Evolutionary conservation across 768 basidiomycete genomes (phyloP), one percentile per base, ranked within the genome.

Genomic region (Boletus rubropictus): DNA sequence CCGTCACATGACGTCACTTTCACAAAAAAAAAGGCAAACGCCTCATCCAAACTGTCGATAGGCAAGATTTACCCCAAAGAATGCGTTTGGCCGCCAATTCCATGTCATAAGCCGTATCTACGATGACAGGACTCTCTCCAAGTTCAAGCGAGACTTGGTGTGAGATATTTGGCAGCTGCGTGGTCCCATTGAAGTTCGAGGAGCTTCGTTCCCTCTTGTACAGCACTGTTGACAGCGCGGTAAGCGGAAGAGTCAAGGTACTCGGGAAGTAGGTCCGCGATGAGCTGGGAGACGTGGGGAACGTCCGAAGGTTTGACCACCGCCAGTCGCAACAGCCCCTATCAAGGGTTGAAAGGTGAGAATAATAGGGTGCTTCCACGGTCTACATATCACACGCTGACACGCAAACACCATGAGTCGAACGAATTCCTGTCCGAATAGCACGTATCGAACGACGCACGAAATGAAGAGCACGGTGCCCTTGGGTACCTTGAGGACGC

Each of bases 251-350:
- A 17, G 52, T 80, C 78, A 24, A 80, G 71, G 52, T 80, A 80
- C 54, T 77, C 73, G 3, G 81, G 77, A 21, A 86, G 38, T 20
- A 85, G 69, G 12, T 72, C 67, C 0, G 77, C 72, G 3, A 89
- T 52, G 4, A 85, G 71, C 3, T 65, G 55, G 0, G 79, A 72
- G 47, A 69, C 71, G 34, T 72, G 63, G 0, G 82, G 77, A 0
- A 71, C 61, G 11, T 89, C 88, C 7, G 85, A 86, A 0, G 77
- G 75, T 58, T 89, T 89, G 56, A 88, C 38, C 8, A 80, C 72
- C 0, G 73, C 87, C 88, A 1, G 86, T 85, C 0, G 84, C 73
- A 40, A 90, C 83, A 1, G 87, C 87, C 4, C 86, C 86, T 41
- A 76, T 70, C 18, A 84, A 65, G 3, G 85, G 84, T 32, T 75